These are phyloP conservation scores for Maudiozyma bulderi DNA, from an alignment of 805 yeast genomes.

Conservation along the genomic window DNA sequence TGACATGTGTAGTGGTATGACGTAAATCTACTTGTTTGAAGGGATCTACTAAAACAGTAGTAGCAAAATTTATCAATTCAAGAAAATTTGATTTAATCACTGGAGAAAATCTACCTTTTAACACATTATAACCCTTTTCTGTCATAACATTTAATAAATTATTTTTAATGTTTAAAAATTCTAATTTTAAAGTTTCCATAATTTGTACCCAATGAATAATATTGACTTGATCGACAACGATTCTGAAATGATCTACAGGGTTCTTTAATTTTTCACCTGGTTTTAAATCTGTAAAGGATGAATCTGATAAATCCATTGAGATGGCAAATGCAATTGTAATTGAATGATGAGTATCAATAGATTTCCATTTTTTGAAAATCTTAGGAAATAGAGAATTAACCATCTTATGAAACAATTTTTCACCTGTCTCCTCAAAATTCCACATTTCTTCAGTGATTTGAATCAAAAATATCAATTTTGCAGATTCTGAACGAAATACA, in stretches of 20 bases:
- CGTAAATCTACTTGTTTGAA: conserved; percentile 78
- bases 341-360: conserved; percentile 78
- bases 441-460: conserved; percentile 95
- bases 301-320: conserved; percentile 49
- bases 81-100: conserved; percentile 82
- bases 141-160: conserved; percentile 48
- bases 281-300: conserved; percentile 47
- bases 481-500: conserved; percentile 85
- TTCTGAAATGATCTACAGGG: conserved; percentile 74
- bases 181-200: conserved; percentile 76
- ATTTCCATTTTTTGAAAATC: conserved; percentile 80
- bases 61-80: conserved; percentile 79
- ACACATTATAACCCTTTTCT: conserved; percentile 27
- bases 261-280: conserved; percentile 65
- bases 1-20: conserved; percentile 84
- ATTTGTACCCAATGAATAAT: conserved; percentile 84
- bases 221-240: conserved; percentile 90
- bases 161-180: conserved; percentile 71
- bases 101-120: conserved; percentile 65
- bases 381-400: conserved; percentile 89
- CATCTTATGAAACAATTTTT: conserved; percentile 82
- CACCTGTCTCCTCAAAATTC: conserved; percentile 96
- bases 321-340: conserved; percentile 83
- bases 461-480: conserved; percentile 69
- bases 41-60: conserved; percentile 65